These are phyloP conservation scores for Mycena maculata DNA, from an alignment of 768 basidiomycete species.

Conservation along the genomic window DNA sequence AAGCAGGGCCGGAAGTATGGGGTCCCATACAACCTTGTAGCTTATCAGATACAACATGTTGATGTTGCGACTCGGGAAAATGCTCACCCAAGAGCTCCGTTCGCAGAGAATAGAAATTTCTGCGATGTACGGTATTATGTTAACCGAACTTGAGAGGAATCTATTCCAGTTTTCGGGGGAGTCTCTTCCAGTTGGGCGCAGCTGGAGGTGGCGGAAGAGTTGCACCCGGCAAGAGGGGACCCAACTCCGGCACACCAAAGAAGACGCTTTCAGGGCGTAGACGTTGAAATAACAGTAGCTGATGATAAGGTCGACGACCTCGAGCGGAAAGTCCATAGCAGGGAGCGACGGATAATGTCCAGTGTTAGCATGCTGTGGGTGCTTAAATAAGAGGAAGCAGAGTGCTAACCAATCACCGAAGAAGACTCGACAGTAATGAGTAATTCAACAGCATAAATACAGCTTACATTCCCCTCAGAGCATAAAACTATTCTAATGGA, in stretches of 20 bases:
- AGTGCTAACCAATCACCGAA: too few species aligned
- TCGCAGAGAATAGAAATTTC: constrained; percentile 20
- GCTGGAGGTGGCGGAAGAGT: constrained; percentile 22
- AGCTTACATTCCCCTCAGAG: background rate
- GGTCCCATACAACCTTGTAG: constrained; percentile 19
- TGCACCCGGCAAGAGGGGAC: constrained; percentile 19
- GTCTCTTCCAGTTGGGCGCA: constrained; percentile 14
- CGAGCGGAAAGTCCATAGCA: constrained; percentile 26
- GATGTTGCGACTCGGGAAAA: background rate
- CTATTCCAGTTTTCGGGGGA: constrained; percentile 17
- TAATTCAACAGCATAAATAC: background rate
- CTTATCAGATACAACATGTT: background rate
- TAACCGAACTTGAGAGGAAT: constrained; percentile 3
- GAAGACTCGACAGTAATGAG: too few species aligned
- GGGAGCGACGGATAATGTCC: background rate
- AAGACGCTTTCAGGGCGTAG: constrained; percentile 10
- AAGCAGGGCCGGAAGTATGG: constrained; percentile 20
- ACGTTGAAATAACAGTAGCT: background rate
- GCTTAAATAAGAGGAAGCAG: too few species aligned
- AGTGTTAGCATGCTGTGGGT: background rate
- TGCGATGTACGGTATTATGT: constrained; percentile 14
- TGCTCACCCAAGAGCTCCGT: constrained; percentile 24
- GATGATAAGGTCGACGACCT: constrained; percentile 24
- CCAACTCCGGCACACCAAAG: constrained; percentile 17
- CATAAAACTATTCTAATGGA: too few species aligned